A percentile compares a stretch with the other conserved stretches of the same genome.
Evolutionary conservation across 768 basidiomycete species (phyloP).

Genomic region (Grammothele lineata): DNA sequence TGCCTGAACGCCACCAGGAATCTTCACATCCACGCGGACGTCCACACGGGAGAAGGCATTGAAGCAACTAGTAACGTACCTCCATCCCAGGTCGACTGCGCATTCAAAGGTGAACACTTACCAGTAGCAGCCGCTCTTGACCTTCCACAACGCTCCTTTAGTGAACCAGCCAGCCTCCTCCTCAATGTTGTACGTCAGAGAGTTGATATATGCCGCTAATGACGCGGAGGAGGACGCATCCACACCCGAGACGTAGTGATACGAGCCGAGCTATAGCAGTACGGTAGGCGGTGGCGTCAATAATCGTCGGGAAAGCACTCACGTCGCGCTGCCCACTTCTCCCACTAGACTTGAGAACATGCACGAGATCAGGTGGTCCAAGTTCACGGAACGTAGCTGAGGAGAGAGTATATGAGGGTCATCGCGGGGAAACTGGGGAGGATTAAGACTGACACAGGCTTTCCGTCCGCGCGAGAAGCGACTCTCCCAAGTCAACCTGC

Average conservation of each 20-base stretch:
- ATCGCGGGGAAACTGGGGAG: conserved; percentile 8
- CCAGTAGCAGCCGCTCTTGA: conserved; percentile 92
- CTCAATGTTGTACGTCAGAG: conserved; percentile 93
- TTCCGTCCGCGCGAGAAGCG: conserved; percentile 86
- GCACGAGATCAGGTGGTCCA: conserved; percentile 94
- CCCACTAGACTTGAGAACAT: conserved; percentile 91
- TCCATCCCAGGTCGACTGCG: background rate
- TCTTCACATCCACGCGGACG: conserved; percentile 95
- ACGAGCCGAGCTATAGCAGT: conserved; percentile 74
- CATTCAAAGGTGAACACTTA: conserved; percentile 30
- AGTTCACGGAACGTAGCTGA: conserved; percentile 94
- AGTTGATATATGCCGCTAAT: conserved; percentile 97
- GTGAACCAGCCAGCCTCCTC: conserved; percentile 91
- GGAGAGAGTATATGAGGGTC: conserved; percentile 15
- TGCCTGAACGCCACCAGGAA: conserved; percentile 93
- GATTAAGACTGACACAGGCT: conserved; percentile 63
- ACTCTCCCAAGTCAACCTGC: conserved; percentile 87
- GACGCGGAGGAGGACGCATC: conserved; percentile 98
- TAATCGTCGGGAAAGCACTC: conserved; percentile 27
- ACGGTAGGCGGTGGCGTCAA: conserved; percentile 2
- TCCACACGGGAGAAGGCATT: conserved; percentile 98
- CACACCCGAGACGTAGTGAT: conserved; percentile 98
- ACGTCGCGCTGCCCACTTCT: conserved; percentile 85
- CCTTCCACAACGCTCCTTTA: conserved; percentile 82
- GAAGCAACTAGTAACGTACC: conserved; percentile 64